Percentiles rank a stretch among this genome's conserved stretches.
Evolutionary conservation across 2,329 filamentous ascomycete genomes (phyloP).

Genomic region (Ambrosiella beaveri): DNA sequence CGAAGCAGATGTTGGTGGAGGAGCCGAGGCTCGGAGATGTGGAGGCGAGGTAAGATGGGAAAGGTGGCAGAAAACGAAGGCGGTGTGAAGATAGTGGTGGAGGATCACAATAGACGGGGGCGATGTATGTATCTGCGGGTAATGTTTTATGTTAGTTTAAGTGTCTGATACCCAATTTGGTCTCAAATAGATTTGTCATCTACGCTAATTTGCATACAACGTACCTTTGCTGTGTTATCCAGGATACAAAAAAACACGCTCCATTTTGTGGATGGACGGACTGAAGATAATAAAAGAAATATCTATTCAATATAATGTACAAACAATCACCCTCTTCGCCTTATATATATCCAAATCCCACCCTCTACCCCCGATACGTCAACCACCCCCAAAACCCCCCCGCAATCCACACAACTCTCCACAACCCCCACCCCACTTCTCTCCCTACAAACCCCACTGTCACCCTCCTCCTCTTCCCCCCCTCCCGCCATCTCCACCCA

Average conservation of each 20-base stretch:
- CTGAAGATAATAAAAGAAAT: not conserved
- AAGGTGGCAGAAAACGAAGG: not conserved
- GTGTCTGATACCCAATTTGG: no score
- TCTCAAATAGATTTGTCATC: no score
- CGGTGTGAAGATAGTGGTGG: not conserved
- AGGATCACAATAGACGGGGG: no score
- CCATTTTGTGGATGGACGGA: no score
- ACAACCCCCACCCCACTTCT: slow-evolving; percentile 45
- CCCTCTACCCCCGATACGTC: slow-evolving; percentile 38
- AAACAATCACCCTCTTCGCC: not conserved
- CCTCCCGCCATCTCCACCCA: slow-evolving; percentile 17
- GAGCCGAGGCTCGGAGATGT: not conserved
- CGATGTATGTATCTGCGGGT: no score
- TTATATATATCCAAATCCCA: not conserved
- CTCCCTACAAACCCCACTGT: slow-evolving; percentile 31
- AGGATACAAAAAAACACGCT: no score
- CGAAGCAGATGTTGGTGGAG: slow-evolving; percentile 13
- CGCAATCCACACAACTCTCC: slow-evolving; percentile 46
- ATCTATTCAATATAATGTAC: not conserved
- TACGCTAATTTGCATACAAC: no score
- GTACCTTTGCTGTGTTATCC: no score
- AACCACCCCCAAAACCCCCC: slow-evolving; percentile 50
- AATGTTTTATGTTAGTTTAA: no score
- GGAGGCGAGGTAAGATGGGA: not conserved
- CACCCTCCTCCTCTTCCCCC: slow-evolving; percentile 19